Base-by-base conservation (phyloP, 1,284 basidiomycete genomes). In the Termitomyces sp. region DNA sequence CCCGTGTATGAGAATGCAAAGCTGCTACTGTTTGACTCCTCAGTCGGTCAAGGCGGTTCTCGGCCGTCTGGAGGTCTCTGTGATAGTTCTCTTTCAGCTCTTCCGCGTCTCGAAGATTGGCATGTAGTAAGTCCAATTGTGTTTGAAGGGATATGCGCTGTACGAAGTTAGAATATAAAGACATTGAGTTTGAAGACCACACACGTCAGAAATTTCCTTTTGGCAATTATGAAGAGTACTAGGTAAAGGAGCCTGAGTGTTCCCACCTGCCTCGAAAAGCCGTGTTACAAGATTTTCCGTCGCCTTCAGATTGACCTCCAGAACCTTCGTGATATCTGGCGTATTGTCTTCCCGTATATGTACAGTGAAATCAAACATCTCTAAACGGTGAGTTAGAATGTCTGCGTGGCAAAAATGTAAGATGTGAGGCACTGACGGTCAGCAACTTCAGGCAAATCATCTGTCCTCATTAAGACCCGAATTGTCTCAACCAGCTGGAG, bases 11-110 rank as follows among this genome's bases (percentile, higher is more conserved):
- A 30, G 68, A 64, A 55, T 78, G 74, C 50, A 76, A 66, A 9
- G 74, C 69, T 43, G 69, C 68, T 5, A 87, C 77, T 1, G 82
- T 78, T 53, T 75, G 76, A 66, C 89, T 92, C 61, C 77, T 78
- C 47, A 85, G 65, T 37, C 89, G 79, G 63, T 93, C 91, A 43
- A 84, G 65, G n/a, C 83, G 81, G 58, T 78, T 86, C 69, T 93
- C 85, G 0, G 84, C 80, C 5, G 73, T 70, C 5, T 79, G 64
- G 24, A 93, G 79, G 40, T 84, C 79, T 34, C 77, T 74, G 50
- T 79, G 75, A 53, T 79, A 79, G 51, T 67, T 67, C 48, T 85
- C 79, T 46, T 76, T 80, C 56, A 84, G 75, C 16, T 72, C 66
- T 58, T 82, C 74, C 0, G 77, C 69, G 49, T 85, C 78, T 35